Evolutionary conservation across 164 flowering plant species (phyloP).

Genomic region (Vitis labrusca): DNA sequence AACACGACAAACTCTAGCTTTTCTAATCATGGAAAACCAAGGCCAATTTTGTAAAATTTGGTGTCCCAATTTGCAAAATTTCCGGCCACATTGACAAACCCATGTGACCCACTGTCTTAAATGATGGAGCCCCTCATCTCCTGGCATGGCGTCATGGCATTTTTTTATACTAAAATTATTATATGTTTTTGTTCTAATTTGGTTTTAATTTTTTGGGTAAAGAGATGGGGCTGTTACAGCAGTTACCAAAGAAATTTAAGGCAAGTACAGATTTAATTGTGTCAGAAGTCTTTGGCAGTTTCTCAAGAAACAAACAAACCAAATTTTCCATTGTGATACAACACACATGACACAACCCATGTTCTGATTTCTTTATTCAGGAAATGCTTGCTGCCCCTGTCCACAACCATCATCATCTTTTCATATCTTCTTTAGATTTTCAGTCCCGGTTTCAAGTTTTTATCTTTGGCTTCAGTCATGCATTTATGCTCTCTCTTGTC

Average conservation of each 20-base stretch:
- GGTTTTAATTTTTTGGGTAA: no score
- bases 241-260: not conserved
- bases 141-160: slow-evolving; percentile 1
- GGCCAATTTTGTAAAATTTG: not conserved
- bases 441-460: not conserved
- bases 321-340: slow-evolving; percentile 16
- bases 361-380: slow-evolving; percentile 4
- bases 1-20: slow-evolving; percentile 7
- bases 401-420: slow-evolving; percentile 1
- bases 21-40: not conserved
- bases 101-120: slow-evolving; percentile 42
- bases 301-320: slow-evolving; percentile 9
- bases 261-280: slow-evolving; percentile 8
- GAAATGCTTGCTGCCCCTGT: no score
- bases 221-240: slow-evolving; percentile 2
- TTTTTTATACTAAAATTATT: no score
- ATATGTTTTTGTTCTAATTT: no score
- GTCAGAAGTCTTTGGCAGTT: slow-evolving; percentile 19
- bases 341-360: slow-evolving; percentile 19
- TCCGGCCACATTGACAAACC: slow-evolving; percentile 12
- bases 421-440: not conserved
- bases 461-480: not conserved
- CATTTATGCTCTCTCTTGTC: not conserved
- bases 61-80: no score
- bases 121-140: slow-evolving; percentile 26